A percentile compares a stretch with the other conserved stretches of the same genome.
Evolutionary conservation across 306 rosid species (phyloP).

Genomic region (Begonia peltatifolia): DNA sequence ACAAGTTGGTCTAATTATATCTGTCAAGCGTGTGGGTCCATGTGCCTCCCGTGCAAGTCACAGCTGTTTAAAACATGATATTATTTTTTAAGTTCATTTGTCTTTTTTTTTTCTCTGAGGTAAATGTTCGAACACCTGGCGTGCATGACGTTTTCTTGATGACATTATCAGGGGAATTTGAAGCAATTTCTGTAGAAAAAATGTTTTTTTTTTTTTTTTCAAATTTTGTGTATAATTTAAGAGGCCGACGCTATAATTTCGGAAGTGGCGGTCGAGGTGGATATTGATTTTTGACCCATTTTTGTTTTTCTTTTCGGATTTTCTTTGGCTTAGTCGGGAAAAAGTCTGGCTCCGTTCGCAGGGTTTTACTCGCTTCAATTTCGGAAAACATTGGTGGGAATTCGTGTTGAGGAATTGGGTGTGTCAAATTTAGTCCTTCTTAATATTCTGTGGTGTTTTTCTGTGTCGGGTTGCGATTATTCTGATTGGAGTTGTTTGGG

Average conservation of each 20-base stretch:
- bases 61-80: no score
- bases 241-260: no score
- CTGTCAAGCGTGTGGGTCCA: slow-evolving; percentile 17
- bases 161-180: no score
- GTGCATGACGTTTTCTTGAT: neutral
- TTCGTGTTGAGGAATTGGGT: no score
- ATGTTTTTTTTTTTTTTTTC: no score
- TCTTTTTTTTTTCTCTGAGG: neutral
- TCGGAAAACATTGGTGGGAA: neutral
- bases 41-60: slow-evolving; percentile 11
- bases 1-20: slow-evolving; percentile 5
- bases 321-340: no score
- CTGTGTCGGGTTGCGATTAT: neutral
- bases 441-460: neutral
- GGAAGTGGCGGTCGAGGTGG: no score
- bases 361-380: neutral
- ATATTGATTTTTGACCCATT: no score
- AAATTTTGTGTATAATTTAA: no score
- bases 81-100: no score
- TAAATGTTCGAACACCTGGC: neutral
- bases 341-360: neutral
- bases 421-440: neutral
- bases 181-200: no score
- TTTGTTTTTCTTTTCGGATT: no score
- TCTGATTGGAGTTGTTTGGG: neutral